phyloP scores from a whole-genome alignment of 257 asterid genomes.

The Nicotiana otophora region DNA sequence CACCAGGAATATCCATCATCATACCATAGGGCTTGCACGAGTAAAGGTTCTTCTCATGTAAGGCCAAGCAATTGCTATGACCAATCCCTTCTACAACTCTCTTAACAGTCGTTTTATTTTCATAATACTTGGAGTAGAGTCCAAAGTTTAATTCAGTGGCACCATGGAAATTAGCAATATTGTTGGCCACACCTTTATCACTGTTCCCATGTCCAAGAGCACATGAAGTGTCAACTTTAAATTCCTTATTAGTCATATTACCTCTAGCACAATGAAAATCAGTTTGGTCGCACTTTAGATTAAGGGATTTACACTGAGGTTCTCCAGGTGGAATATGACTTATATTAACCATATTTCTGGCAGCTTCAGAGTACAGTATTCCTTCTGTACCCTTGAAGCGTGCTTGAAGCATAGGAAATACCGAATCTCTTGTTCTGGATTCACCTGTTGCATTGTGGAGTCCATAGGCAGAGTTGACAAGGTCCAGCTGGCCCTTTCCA shows the following conservation, averaged over 20 bases:
- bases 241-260: constrained; percentile 19
- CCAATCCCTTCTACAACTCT: constrained; percentile 24
- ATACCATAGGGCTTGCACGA: constrained; percentile 21
- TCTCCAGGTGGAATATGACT: constrained; percentile 19
- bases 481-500: constrained; percentile 23
- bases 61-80: constrained; percentile 21
- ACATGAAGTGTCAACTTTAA: constrained; percentile 11
- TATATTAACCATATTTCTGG: constrained; percentile 15
- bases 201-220: constrained; percentile 16
- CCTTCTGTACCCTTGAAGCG: constrained; percentile 21
- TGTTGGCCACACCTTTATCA: constrained; percentile 18
- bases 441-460: constrained; percentile 23
- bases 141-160: constrained; percentile 24
- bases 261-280: constrained; percentile 23
- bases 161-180: constrained; percentile 20
- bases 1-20: constrained; percentile 20
- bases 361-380: constrained; percentile 15
- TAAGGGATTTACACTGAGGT: constrained; percentile 17
- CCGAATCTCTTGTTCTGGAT: constrained; percentile 15
- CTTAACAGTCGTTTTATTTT: constrained; percentile 20
- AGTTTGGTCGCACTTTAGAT: constrained; percentile 22
- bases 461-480: constrained; percentile 19
- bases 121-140: constrained; percentile 19
- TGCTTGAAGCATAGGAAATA: constrained; percentile 20
- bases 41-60: constrained; percentile 21